phyloP scores from a whole-genome alignment of 495 filamentous ascomycete species.

The Geopyxis carbonaria region DNA sequence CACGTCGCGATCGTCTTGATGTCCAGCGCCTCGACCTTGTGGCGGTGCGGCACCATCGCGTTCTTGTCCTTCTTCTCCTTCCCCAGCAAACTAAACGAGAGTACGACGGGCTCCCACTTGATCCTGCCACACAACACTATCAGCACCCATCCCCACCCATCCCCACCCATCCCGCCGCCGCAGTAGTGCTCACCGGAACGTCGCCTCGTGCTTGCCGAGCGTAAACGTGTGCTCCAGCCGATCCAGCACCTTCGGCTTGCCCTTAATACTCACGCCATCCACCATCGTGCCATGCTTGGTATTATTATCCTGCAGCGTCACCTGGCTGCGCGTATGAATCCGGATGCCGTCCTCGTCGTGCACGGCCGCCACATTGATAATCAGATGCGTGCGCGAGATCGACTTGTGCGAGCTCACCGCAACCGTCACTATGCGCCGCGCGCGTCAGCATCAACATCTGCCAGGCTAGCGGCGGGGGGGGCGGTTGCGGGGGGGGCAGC shows the following conservation, averaged over 20 bases:
- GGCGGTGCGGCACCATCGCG: slow-evolving; percentile 40
- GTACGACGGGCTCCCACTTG: slow-evolving; percentile 60
- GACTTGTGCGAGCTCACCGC: slow-evolving; percentile 48
- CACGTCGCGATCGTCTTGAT: slow-evolving; percentile 69
- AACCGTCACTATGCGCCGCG: slow-evolving; percentile 34
- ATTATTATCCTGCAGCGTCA: slow-evolving; percentile 50
- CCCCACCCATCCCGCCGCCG: neutral
- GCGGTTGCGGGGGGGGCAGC: too few relatives aligned
- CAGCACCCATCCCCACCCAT: neutral
- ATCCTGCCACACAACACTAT: slow-evolving; percentile 35
- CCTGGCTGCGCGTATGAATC: slow-evolving; percentile 41
- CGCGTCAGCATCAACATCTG: slow-evolving; percentile 9
- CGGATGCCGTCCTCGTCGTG: slow-evolving; percentile 52
- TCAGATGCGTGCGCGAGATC: slow-evolving; percentile 80
- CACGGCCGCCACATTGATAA: slow-evolving; percentile 52
- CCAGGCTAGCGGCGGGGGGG: too few relatives aligned
- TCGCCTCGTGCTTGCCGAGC: neutral
- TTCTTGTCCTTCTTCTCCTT: slow-evolving; percentile 59
- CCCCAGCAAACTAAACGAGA: slow-evolving; percentile 66
- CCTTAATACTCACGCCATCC: slow-evolving; percentile 51
- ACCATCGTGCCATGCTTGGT: slow-evolving; percentile 68
- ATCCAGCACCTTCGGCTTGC: slow-evolving; percentile 34
- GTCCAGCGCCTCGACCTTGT: slow-evolving; percentile 59
- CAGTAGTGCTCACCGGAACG: too few relatives aligned
- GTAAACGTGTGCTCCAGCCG: slow-evolving; percentile 34